These are phyloP conservation scores for Colletotrichum nymphaeae DNA, from an alignment of 2,329 filamentous ascomycete genomes.

Conservation along the genomic window DNA sequence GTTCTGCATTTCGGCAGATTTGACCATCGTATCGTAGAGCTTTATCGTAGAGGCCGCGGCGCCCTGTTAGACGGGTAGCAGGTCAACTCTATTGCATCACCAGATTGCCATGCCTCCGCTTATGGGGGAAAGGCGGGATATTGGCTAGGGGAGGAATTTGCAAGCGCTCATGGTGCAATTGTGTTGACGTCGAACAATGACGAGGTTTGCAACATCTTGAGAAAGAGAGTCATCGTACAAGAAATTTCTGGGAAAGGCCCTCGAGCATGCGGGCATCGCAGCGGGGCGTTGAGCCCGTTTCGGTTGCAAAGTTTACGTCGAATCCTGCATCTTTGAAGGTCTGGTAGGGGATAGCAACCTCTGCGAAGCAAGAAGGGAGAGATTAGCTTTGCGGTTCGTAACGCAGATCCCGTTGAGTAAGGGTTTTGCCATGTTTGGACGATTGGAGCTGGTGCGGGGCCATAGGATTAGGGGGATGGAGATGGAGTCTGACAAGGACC, in stretches of 20 bases:
- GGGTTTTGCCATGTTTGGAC: not conserved
- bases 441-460: not conserved
- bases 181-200: not conserved
- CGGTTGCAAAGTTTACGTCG: slow-evolving; percentile 61
- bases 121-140: not conserved
- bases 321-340: slow-evolving; percentile 61
- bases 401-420: slow-evolving; percentile 10
- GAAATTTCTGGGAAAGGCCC: slow-evolving; percentile 60
- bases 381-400: slow-evolving; percentile 25
- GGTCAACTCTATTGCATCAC: slow-evolving; percentile 1
- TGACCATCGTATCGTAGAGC: slow-evolving; percentile 56
- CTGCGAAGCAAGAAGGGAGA: slow-evolving; percentile 42
- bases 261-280: slow-evolving; percentile 63
- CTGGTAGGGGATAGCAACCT: slow-evolving; percentile 61
- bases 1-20: slow-evolving; percentile 52
- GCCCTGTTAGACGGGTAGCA: slow-evolving; percentile 46
- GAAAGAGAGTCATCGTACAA: slow-evolving; percentile 49
- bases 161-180: not conserved
- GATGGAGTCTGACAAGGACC: not conserved
- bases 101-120: not conserved
- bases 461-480: not conserved
- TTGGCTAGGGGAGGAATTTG: not conserved
- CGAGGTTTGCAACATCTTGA: not conserved
- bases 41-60: slow-evolving; percentile 53
- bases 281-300: slow-evolving; percentile 56